Evolutionary conservation across 192 early-diverging fungal genomes (phyloP).

Genomic region (Piromyces sp.): DNA sequence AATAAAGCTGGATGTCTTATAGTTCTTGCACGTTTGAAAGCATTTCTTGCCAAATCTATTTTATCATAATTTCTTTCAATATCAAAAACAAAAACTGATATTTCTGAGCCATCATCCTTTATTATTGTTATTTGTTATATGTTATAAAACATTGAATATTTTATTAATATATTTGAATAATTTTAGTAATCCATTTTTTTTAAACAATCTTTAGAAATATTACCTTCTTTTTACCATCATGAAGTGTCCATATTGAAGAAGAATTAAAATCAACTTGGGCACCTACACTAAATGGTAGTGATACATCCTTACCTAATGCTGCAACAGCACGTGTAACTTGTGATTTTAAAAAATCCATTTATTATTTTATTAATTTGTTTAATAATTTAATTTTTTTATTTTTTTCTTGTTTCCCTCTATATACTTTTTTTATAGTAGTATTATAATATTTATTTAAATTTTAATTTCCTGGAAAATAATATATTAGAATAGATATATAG

Average conservation of each 20-base stretch:
- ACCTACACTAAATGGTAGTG: background rate
- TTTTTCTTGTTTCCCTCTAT: too few relatives aligned
- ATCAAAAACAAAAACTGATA: background rate
- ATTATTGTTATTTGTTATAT: background rate
- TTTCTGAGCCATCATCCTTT: background rate
- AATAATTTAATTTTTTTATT: too few relatives aligned
- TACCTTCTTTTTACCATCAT: background rate
- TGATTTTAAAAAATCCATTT: background rate
- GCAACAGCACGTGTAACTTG: background rate
- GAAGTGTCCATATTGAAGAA: background rate
- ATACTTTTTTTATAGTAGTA: too few relatives aligned
- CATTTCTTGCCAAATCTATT: background rate
- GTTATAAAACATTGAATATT: too few relatives aligned
- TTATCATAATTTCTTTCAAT: background rate
- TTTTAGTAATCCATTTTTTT: too few relatives aligned
- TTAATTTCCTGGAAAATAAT: too few relatives aligned
- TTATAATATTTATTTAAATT: too few relatives aligned
- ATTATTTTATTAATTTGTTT: too few relatives aligned
- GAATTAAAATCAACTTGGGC: background rate
- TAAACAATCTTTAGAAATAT: too few relatives aligned
- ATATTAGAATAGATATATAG: too few relatives aligned
- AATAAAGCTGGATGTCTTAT: slow-evolving; percentile 79
- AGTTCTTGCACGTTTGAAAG: slow-evolving; percentile 18
- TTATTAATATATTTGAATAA: too few relatives aligned
- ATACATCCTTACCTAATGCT: background rate